A percentile compares a stretch with the other conserved stretches of the same genome.
Evolutionary conservation across 1,139 yeast genomes (phyloP).

Genomic region (Yamadazyma dendronema): DNA sequence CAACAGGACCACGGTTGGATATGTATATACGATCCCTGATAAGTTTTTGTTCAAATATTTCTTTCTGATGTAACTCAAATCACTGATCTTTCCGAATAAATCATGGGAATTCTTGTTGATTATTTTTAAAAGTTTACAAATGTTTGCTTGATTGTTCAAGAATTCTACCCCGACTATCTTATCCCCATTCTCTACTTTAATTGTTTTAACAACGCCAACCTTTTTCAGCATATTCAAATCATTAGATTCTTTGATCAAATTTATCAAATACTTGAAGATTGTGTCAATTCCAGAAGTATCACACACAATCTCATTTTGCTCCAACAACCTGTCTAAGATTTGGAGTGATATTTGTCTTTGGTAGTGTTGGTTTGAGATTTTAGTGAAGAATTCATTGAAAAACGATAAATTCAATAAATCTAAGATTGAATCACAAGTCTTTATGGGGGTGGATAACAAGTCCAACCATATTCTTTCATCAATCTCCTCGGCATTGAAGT

Average conservation of each 20-base stretch:
- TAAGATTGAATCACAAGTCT: conserved; percentile 33
- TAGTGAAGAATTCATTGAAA: conserved; percentile 42
- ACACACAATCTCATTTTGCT: conserved; percentile 17
- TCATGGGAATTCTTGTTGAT: conserved; percentile 38
- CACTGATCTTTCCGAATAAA: conserved; percentile 50
- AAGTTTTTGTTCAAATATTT: conserved; percentile 55
- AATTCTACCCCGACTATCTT: conserved; percentile 35
- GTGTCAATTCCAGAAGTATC: conserved; percentile 40
- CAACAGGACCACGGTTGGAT: conserved; percentile 68
- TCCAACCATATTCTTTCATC: conserved; percentile 49
- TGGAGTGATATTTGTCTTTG: conserved; percentile 43
- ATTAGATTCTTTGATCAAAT: conserved; percentile 34
- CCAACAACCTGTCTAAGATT: conserved; percentile 39
- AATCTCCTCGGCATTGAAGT: conserved; percentile 25
- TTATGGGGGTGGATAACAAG: conserved; percentile 59
- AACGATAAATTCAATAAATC: conserved; percentile 32
- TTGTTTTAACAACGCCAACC: conserved; percentile 36
- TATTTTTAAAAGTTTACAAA: conserved; percentile 70
- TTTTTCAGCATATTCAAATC: conserved; percentile 33
- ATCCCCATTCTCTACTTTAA: conserved; percentile 32
- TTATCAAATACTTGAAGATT: conserved; percentile 41
- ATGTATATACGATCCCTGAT: conserved; percentile 58
- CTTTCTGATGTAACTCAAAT: conserved; percentile 57
- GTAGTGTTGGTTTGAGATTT: conserved; percentile 28
- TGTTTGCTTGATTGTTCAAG: conserved; percentile 59